Evolutionary conservation across 768 basidiomycete species (phyloP).

Genomic region (Hemileccinum impolitum): DNA sequence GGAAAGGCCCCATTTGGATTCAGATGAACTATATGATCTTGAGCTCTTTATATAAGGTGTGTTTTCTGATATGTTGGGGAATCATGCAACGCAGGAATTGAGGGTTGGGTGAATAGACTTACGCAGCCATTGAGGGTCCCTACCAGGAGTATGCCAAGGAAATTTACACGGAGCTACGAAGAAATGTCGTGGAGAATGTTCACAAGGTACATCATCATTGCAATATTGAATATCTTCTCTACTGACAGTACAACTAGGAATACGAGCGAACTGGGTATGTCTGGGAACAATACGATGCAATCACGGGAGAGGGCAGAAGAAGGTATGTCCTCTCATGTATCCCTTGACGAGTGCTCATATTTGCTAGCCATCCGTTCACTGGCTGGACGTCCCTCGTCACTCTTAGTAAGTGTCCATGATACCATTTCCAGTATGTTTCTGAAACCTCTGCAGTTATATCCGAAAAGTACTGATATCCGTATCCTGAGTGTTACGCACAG

Average conservation of each 20-base stretch:
- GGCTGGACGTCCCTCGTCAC: slow-evolving; percentile 93
- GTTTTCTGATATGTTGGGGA: slow-evolving; percentile 2
- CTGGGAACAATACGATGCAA: slow-evolving; percentile 95
- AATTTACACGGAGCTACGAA: slow-evolving; percentile 78
- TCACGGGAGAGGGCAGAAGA: slow-evolving; percentile 77
- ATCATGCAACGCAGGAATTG: background rate
- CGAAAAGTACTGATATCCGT: slow-evolving; percentile 53
- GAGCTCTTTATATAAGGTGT: slow-evolving; percentile 71
- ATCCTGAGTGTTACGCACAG: background rate
- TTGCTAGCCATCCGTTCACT: slow-evolving; percentile 85
- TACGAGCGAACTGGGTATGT: slow-evolving; percentile 91
- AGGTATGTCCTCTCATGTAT: slow-evolving; percentile 51
- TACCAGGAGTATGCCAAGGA: slow-evolving; percentile 67
- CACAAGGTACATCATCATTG: slow-evolving; percentile 46
- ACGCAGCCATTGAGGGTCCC: slow-evolving; percentile 77
- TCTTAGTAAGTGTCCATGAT: slow-evolving; percentile 59
- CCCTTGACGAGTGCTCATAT: slow-evolving; percentile 4
- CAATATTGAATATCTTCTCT: background rate
- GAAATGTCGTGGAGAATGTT: slow-evolving; percentile 84
- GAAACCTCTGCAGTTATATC: slow-evolving; percentile 49
- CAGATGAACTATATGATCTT: slow-evolving; percentile 96
- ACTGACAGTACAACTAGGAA: slow-evolving; percentile 49
- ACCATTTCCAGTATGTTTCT: background rate
- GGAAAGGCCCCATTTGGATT: slow-evolving; percentile 96
- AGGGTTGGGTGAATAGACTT: slow-evolving; percentile 50